Evolutionary conservation across 208 protist species (phyloP).

Genomic region (Crithidia bombi): DNA sequence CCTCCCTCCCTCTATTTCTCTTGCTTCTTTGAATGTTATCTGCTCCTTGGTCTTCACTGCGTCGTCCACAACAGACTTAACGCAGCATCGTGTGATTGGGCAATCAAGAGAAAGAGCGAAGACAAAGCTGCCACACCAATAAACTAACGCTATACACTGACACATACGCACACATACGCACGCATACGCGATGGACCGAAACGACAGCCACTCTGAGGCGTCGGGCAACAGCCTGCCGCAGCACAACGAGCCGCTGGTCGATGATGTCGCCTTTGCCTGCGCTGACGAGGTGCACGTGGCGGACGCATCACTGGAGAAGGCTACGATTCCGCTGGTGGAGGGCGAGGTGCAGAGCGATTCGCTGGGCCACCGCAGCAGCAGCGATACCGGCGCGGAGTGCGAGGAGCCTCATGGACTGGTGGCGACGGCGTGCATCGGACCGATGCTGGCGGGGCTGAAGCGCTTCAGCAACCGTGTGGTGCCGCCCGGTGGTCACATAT

Average conservation of each 20-base stretch:
- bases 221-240: constrained; percentile 11
- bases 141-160: no score
- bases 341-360: constrained; percentile 5
- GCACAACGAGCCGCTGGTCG: not conserved
- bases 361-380: not conserved
- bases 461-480: constrained; percentile 28
- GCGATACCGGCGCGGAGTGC: not conserved
- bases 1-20: no score
- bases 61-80: no score
- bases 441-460: not conserved
- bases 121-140: no score
- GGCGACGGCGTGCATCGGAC: constrained; percentile 1
- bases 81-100: no score
- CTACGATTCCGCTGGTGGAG: not conserved
- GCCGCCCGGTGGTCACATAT: constrained; percentile 55
- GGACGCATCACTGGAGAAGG: not conserved
- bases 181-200: not conserved
- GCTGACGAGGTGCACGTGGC: not conserved
- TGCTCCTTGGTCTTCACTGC: no score
- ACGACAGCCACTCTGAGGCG: not conserved
- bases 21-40: no score
- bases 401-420: not conserved
- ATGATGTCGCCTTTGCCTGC: not conserved
- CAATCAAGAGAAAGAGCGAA: no score
- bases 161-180: not conserved